Conservation (phyloP, 257 asterid genomes). For the Penstemon newberryi region DNA sequence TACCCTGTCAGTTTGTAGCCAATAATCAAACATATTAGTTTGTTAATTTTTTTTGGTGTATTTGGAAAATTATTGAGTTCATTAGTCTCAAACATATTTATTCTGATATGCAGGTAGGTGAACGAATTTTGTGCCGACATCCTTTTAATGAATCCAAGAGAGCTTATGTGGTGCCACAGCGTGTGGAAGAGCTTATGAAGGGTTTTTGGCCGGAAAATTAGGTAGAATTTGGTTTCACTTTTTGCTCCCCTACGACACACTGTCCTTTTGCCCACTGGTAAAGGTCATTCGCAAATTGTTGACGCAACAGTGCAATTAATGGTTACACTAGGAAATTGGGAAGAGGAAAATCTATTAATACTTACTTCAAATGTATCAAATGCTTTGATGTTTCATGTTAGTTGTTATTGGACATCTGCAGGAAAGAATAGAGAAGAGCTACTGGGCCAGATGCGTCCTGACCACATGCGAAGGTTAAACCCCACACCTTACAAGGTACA, state of each 20-base stretch:
- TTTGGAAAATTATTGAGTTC: neutral
- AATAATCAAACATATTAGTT: neutral
- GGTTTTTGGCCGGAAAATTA: slow-evolving; percentile 89
- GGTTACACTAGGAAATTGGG: too few species aligned
- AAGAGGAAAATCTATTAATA: too few species aligned
- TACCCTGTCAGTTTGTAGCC: neutral
- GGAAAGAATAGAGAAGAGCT: too few species aligned
- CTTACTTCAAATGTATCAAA: too few species aligned
- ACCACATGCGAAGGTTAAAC: neutral
- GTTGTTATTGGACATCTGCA: too few species aligned
- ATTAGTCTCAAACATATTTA: neutral
- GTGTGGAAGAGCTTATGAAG: slow-evolving; percentile 88
- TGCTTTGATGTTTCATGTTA: too few species aligned
- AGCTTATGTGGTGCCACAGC: slow-evolving; percentile 89
- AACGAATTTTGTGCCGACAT: slow-evolving; percentile 85
- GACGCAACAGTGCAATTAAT: too few species aligned
- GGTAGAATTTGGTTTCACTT: slow-evolving; percentile 40
- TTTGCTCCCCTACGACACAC: neutral
- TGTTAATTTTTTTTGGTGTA: neutral
- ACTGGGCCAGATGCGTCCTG: slow-evolving; percentile 1
- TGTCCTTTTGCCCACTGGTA: too few species aligned
- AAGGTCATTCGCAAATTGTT: too few species aligned
- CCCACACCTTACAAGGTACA: neutral
- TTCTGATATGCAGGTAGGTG: slow-evolving; percentile 58
- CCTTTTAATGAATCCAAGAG: slow-evolving; percentile 93